Percentiles rank a stretch among this genome's conserved stretches.
Evolutionary conservation across 2,329 filamentous ascomycete genomes (phyloP).

Genomic region (Akanthomyces dipterigenus): DNA sequence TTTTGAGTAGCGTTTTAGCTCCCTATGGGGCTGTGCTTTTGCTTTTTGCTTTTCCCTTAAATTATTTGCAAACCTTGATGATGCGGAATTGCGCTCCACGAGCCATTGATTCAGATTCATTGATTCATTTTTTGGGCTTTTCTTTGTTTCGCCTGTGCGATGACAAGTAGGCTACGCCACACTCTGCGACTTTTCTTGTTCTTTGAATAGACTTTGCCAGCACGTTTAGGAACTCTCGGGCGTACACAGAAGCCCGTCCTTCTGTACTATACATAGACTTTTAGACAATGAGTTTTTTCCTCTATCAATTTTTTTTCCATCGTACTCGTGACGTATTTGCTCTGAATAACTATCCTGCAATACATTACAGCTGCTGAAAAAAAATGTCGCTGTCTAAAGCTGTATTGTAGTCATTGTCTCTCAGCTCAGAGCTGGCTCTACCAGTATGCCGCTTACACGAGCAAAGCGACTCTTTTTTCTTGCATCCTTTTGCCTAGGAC

Average conservation of each 20-base stretch:
- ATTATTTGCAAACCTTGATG: too few relatives aligned
- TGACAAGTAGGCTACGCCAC: neutral
- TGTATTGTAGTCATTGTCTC: neutral
- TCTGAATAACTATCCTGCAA: too few relatives aligned
- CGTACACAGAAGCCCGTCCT: constrained; percentile 1
- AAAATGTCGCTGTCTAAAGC: neutral
- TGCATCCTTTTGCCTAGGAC: neutral
- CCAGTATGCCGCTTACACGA: too few relatives aligned
- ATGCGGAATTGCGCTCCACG: too few relatives aligned
- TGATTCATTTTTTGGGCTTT: too few relatives aligned
- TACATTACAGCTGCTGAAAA: neutral
- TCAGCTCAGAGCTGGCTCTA: neutral
- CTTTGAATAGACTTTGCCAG: too few relatives aligned
- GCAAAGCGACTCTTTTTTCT: neutral
- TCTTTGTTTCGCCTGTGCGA: too few relatives aligned
- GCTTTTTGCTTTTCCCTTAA: neutral
- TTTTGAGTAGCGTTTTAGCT: neutral
- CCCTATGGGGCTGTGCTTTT: neutral
- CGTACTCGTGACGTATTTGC: neutral
- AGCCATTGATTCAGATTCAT: too few relatives aligned
- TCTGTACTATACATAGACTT: constrained; percentile 1
- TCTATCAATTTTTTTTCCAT: too few relatives aligned
- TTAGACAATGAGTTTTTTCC: neutral
- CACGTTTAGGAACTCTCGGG: neutral
- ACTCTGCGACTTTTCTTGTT: too few relatives aligned